Evolutionary conservation across 106 monocot genomes (phyloP).

Genomic region (Allium sativum): DNA sequence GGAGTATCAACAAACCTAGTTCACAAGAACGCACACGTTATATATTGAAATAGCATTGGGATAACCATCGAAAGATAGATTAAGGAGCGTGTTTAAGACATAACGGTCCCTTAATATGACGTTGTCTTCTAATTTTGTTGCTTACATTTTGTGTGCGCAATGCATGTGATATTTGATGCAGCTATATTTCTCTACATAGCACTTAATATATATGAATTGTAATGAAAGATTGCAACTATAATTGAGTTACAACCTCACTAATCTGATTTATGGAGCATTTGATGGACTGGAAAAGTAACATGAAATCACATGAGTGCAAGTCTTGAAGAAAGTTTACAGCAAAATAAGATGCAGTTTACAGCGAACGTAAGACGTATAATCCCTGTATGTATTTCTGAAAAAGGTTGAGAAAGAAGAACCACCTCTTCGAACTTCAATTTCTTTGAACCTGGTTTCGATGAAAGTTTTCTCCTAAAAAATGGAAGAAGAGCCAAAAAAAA

Average conservation of each 20-base stretch:
- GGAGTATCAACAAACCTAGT: no score
- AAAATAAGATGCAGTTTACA: neutral
- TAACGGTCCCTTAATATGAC: no score
- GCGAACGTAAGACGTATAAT: neutral
- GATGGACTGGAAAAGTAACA: neutral
- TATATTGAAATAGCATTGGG: no score
- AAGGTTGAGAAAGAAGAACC: neutral
- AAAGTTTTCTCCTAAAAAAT: slow-evolving; percentile 3
- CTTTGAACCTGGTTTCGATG: neutral
- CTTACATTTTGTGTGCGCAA: no score
- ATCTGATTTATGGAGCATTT: neutral
- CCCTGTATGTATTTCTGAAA: neutral
- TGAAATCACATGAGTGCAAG: neutral
- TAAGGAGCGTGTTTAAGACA: no score
- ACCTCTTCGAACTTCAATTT: slow-evolving; percentile 4
- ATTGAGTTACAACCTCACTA: neutral
- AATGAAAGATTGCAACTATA: no score
- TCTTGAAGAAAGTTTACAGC: neutral
- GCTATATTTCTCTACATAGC: no score
- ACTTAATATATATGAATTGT: no score
- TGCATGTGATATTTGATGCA: no score
- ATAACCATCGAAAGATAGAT: no score
- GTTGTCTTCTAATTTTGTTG: no score
- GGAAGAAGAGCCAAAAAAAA: neutral
- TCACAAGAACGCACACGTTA: no score